phyloP scores from a whole-genome alignment of 192 early-diverging fungal species.

The Coemansia sp. region DNA sequence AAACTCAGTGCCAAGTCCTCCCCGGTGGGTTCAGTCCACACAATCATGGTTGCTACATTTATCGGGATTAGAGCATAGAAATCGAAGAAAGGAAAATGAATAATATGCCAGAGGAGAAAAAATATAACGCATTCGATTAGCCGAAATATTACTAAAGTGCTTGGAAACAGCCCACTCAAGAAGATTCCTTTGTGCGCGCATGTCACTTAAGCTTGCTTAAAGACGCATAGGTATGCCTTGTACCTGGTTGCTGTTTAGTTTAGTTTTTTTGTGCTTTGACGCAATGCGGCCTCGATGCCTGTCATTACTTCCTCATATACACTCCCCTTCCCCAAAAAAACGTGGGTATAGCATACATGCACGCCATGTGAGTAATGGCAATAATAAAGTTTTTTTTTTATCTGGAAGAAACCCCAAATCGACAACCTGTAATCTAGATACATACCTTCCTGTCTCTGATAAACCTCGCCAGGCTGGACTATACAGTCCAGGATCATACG shows the following conservation, averaged over 20 bases:
- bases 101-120: background rate
- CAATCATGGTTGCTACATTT: constrained; percentile 82
- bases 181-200: too few relatives aligned
- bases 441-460: constrained; percentile 85
- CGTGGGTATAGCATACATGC: background rate
- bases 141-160: too few relatives aligned
- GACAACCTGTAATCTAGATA: background rate
- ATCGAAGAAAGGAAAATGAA: background rate
- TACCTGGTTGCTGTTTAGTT: too few relatives aligned
- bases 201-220: too few relatives aligned
- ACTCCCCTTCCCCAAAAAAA: constrained; percentile 1
- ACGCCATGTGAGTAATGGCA: background rate
- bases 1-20: constrained; percentile 91
- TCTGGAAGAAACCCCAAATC: background rate
- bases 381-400: background rate
- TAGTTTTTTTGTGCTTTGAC: too few relatives aligned
- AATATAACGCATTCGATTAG: background rate
- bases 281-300: too few relatives aligned
- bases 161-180: too few relatives aligned
- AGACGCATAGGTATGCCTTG: too few relatives aligned
- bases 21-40: constrained; percentile 73
- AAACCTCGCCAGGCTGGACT: constrained; percentile 71
- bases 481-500: constrained; percentile 69
- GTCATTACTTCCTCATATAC: too few relatives aligned
- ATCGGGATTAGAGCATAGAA: constrained; percentile 2